Percentiles rank a stretch among this genome's conserved stretches.
Conservation (phyloP, 1,284 basidiomycete genomes). For the Pholiota adiposa region DNA sequence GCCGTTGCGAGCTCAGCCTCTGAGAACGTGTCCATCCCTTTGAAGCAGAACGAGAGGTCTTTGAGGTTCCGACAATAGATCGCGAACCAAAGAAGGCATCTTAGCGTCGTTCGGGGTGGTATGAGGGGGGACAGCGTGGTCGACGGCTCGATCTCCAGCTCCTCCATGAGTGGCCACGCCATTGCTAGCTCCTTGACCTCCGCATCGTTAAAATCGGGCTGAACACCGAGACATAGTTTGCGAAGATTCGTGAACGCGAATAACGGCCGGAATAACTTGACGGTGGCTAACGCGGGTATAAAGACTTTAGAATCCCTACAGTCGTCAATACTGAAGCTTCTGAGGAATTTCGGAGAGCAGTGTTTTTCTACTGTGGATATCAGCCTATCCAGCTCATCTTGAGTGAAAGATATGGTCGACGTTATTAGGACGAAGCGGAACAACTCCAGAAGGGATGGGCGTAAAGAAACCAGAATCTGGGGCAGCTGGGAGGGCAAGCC, state of each 20-base stretch:
- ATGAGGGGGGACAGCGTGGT: not conserved
- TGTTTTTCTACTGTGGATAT: not conserved
- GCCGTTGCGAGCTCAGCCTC: constrained; percentile 5
- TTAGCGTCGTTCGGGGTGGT: constrained; percentile 6
- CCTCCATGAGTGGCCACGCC: constrained; percentile 18
- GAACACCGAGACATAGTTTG: not conserved
- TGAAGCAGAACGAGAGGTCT: constrained; percentile 12
- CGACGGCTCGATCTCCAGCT: not conserved
- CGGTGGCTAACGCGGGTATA: not conserved
- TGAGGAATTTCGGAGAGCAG: constrained; percentile 8
- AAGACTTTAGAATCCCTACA: not conserved
- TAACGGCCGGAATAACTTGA: constrained; percentile 6
- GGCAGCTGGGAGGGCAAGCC: not conserved
- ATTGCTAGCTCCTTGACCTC: constrained; percentile 16
- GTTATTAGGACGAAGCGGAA: not conserved
- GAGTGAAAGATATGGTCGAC: not conserved
- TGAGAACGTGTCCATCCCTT: not conserved
- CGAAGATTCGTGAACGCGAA: constrained; percentile 13
- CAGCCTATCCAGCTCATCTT: constrained; percentile 1
- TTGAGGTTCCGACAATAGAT: constrained; percentile 12
- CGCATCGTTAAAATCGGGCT: constrained; percentile 16
- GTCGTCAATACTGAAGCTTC: not conserved
- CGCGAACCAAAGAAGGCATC: constrained; percentile 13
- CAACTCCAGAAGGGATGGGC: constrained; percentile 6
- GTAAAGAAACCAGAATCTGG: not conserved